Evolutionary conservation across 2,329 filamentous ascomycete species (phyloP).

Genomic region (Cladosporium sp.): DNA sequence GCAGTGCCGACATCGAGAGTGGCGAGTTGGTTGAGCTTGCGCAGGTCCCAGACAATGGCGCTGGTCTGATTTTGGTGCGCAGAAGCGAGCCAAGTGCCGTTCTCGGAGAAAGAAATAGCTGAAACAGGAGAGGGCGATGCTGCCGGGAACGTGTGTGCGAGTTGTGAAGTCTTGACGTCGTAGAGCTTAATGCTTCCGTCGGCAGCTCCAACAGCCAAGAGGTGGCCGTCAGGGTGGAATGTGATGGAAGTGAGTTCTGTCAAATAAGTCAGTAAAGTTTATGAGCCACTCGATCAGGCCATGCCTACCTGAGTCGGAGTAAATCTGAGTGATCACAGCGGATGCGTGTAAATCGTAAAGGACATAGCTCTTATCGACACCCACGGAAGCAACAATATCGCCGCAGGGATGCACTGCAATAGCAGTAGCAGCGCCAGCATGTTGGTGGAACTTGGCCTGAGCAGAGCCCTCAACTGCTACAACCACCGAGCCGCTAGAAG

Average conservation of each 20-base stretch:
- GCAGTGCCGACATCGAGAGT: conserved; percentile 77
- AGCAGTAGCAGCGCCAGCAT: conserved; percentile 75
- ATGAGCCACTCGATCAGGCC: conserved; percentile 1
- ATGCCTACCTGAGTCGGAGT: conserved; percentile 67
- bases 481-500: conserved; percentile 72
- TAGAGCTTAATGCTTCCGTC: conserved; percentile 83
- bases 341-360: conserved; percentile 74
- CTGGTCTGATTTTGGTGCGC: conserved; percentile 71
- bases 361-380: conserved; percentile 85
- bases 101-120: conserved; percentile 84
- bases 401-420: conserved; percentile 79
- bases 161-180: conserved; percentile 74
- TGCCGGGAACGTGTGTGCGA: conserved; percentile 65
- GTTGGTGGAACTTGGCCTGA: conserved; percentile 67
- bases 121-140: conserved; percentile 62
- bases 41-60: conserved; percentile 85
- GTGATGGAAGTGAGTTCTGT: conserved; percentile 69
- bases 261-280: conserved; percentile 23
- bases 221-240: conserved; percentile 96
- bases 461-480: conserved; percentile 70
- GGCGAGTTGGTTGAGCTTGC: conserved; percentile 78
- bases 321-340: conserved; percentile 71
- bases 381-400: conserved; percentile 78
- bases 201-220: conserved; percentile 78
- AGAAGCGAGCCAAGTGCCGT: conserved; percentile 91